Evolutionary conservation across 768 basidiomycete genomes (phyloP).

Genomic region (Suillus placidus): DNA sequence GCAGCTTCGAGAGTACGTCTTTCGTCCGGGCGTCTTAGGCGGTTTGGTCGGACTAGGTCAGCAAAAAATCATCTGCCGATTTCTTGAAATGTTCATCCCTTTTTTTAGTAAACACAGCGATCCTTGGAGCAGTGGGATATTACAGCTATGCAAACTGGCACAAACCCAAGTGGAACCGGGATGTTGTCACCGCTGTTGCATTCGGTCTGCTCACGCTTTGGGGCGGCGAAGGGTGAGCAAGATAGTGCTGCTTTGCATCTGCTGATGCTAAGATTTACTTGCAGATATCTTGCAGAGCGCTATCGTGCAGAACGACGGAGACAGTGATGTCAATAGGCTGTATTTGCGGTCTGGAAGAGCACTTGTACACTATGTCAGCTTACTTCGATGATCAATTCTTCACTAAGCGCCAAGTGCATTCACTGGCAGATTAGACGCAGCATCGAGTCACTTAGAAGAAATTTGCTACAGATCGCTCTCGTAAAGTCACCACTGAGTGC

Average conservation of each 20-base stretch:
- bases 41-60: constrained; percentile 63
- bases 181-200: constrained; percentile 57
- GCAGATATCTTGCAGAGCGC: constrained; percentile 44
- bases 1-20: constrained; percentile 53
- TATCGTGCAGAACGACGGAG: constrained; percentile 33
- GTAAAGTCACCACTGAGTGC: constrained; percentile 4
- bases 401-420: not conserved
- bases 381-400: not conserved
- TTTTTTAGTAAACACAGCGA: constrained; percentile 60
- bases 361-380: constrained; percentile 1
- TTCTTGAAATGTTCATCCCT: not conserved
- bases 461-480: not conserved
- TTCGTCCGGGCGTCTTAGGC: constrained; percentile 67
- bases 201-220: constrained; percentile 63
- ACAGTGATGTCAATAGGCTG: not conserved
- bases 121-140: constrained; percentile 67
- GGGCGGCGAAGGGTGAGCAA: constrained; percentile 66
- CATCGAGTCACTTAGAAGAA: not conserved
- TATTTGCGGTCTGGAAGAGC: not conserved
- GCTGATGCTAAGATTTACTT: not conserved
- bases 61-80: constrained; percentile 22
- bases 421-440: not conserved
- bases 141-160: constrained; percentile 69
- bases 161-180: constrained; percentile 62
- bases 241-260: not conserved